Evolutionary conservation across 805 yeast species (phyloP), one percentile per base, ranked within the genome.

Genomic region (Saccharomycopsis amapae): DNA sequence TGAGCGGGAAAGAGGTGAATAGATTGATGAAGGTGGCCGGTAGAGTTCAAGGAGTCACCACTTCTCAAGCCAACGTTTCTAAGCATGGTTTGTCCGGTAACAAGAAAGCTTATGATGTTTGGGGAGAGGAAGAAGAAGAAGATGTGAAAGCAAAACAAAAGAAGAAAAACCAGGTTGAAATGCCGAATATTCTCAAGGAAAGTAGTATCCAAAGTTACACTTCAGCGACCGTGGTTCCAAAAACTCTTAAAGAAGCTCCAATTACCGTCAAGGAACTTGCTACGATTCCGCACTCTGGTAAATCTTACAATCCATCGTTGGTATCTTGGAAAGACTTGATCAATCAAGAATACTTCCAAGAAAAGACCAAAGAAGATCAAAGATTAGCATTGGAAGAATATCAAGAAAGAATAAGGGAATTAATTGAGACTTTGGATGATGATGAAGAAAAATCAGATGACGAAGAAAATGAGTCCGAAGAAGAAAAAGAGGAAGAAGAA

Each of bases 251-350:
- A 39, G 62, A 65, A 26, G 66, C 66, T 2, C 81, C 94, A 1
- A 60, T 79, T n/a, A 56, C 56, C 35, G 74, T 85, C 15, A 72
- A 68, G 48, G 71, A 71, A n/a, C 56, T 65, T 39, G 79, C 70
- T 17, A 62, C 55, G 1, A 46, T 79, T 3, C 88, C 95, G 10
- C 81, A 81, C 56, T 93, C 81, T 1, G 97, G 97, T 45, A 85
- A 83, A 61, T 89, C 97, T 2, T 93, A 87, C 60, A 93, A 93
- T 60, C 98, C 98, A 22, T 73, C 90, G 10, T 68, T 80, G 53
- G 83, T 81, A 46, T 77, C 84, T 23, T 93, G 98, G 98, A 78
- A 78, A 55, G 64, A 62, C 17, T 71, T 89, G 55, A 75, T 93
- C 43, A 67, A 75, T 44, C 67, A 70, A 44, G 97, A 88, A 63